Evolutionary conservation across 805 yeast species (phyloP).

Genomic region (Candida loeiensis): DNA sequence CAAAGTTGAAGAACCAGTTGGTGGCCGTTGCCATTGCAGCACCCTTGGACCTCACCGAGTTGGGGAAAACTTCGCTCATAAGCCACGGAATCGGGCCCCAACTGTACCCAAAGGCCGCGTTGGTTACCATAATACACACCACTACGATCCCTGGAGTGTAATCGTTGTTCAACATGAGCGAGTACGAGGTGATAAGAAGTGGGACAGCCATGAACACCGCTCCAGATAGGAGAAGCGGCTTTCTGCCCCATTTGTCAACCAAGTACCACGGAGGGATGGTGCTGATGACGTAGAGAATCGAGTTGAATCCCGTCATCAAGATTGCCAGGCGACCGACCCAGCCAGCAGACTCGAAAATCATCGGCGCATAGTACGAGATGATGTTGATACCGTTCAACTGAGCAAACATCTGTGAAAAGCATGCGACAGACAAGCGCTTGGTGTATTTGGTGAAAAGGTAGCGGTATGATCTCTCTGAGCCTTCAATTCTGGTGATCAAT

Average conservation of each 20-base stretch:
- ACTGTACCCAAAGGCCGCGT: slow-evolving; percentile 80
- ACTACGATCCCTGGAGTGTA: slow-evolving; percentile 73
- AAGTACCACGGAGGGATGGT: slow-evolving; percentile 90
- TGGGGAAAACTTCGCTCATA: slow-evolving; percentile 82
- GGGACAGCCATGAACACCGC: slow-evolving; percentile 77
- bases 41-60: slow-evolving; percentile 81
- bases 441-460: slow-evolving; percentile 77
- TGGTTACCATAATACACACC: slow-evolving; percentile 69
- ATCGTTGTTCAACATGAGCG: slow-evolving; percentile 29
- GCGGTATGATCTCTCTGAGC: slow-evolving; percentile 64
- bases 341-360: slow-evolving; percentile 93
- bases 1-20: slow-evolving; percentile 88
- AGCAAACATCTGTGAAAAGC: slow-evolving; percentile 89
- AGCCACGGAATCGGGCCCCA: slow-evolving; percentile 97
- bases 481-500: slow-evolving; percentile 71
- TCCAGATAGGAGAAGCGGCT: slow-evolving; percentile 78
- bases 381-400: slow-evolving; percentile 93
- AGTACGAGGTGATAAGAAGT: slow-evolving; percentile 60
- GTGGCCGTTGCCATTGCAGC: slow-evolving; percentile 89
- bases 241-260: slow-evolving; percentile 89
- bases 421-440: slow-evolving; percentile 77
- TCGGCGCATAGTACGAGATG: slow-evolving; percentile 87
- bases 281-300: slow-evolving; percentile 41
- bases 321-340: slow-evolving; percentile 88
- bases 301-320: slow-evolving; percentile 79